Evolutionary conservation across 768 basidiomycete species (phyloP), one percentile per base, ranked within the genome.

Genomic region (Filobasidium wieringae): DNA sequence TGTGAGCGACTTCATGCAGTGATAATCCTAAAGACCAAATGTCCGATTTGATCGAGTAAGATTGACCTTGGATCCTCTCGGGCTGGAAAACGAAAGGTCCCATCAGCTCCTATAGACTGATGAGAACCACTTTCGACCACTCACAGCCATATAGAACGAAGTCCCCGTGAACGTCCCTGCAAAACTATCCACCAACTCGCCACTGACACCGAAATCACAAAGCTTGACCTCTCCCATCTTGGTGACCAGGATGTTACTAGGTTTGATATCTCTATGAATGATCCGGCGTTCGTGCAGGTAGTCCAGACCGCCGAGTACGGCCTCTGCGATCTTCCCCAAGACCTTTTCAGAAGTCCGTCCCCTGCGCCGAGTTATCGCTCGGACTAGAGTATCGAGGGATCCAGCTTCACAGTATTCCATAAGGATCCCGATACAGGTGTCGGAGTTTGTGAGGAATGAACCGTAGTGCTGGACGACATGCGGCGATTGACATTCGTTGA

Each of bases 341-440:
- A 75, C 72, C 62, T 71, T 71, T 57, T 74, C 72, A 29, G 67
- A 66, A 49, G 71, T 72, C 53, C 70, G 51, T 55, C 69, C 68
- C 1, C 64, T 63, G 22, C 61, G 62, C 31, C 64, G 64, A 58
- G 64, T 67, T 64, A 72, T 72, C 54, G 64, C 63, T 8, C 58
- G 58, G 15, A 73, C 36, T 32, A 73, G 60, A 22, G 61, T 63
- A 52, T 75, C 74, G 33, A 75, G 58, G 62, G 68, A 70, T 15
- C 72, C 72, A 0, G 67, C 74, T 56, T 75, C 74, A 57, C 72
- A 73, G 56, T 68, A 75, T 53, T 75, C 74, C 74, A 75, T 75
- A 15, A 75, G 59, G 33, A 75, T 73, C 15, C 71, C 72, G 50
- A 75, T 69, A 45, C 66, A 67, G 19, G 68, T 64, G 51, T 72